These are phyloP conservation scores for Teunomyces barrocoloradensis DNA, from an alignment of 805 yeast species.

Conservation along the genomic window DNA sequence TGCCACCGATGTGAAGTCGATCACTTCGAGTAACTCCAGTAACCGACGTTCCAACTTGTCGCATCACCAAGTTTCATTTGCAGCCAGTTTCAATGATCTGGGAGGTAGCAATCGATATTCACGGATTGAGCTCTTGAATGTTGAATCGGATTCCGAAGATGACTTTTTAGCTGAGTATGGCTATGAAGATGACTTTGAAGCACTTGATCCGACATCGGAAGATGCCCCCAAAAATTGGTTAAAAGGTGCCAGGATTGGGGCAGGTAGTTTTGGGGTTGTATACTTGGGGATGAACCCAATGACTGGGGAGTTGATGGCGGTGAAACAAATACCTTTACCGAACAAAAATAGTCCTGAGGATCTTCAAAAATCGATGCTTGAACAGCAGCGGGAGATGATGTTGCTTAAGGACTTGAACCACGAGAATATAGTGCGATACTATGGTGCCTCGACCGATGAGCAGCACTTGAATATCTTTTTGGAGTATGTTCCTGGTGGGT, in stretches of 20 bases:
- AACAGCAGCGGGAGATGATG: slow-evolving; percentile 81
- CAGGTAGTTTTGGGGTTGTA: slow-evolving; percentile 94
- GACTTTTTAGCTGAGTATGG: slow-evolving; percentile 18
- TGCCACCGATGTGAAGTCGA: slow-evolving; percentile 17
- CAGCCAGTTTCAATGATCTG: slow-evolving; percentile 26
- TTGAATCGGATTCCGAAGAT: slow-evolving; percentile 32
- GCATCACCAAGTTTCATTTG: slow-evolving; percentile 22
- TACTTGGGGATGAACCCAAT: slow-evolving; percentile 87
- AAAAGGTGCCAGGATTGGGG: slow-evolving; percentile 89
- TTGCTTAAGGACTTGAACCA: slow-evolving; percentile 78
- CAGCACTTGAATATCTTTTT: slow-evolving; percentile 71
- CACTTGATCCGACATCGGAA: slow-evolving; percentile 37
- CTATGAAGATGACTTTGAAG: slow-evolving; percentile 42
- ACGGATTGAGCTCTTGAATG: slow-evolving; percentile 46
- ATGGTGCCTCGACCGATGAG: slow-evolving; percentile 81
- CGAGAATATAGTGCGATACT: slow-evolving; percentile 87
- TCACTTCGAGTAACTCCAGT: slow-evolving; percentile 11
- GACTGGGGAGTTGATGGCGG: slow-evolving; percentile 96
- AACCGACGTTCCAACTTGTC: neutral
- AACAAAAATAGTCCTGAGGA: slow-evolving; percentile 34
- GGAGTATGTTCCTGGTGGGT: slow-evolving; percentile 44
- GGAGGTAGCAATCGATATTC: slow-evolving; percentile 33
- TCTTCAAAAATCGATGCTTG: slow-evolving; percentile 54
- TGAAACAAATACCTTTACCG: slow-evolving; percentile 83
- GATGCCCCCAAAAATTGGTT: slow-evolving; percentile 81